These are phyloP conservation scores for Dillenia suffruticosa DNA, from an alignment of 164 flowering plant species.

Conservation along the genomic window DNA sequence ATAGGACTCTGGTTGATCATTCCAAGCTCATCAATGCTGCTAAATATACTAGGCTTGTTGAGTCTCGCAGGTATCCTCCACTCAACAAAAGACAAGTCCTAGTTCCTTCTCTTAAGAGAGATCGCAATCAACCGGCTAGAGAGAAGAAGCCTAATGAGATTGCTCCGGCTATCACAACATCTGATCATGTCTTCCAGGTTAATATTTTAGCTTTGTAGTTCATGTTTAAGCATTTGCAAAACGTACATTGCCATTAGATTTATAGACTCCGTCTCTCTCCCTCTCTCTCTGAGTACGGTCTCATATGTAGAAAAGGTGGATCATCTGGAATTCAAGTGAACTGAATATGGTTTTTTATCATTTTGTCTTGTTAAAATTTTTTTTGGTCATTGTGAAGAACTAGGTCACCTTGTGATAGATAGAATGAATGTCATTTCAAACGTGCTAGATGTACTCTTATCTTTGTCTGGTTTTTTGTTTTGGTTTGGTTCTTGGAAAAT, in stretches of 20 bases:
- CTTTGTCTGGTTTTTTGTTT: too few relatives aligned
- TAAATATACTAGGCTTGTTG: conserved; percentile 35
- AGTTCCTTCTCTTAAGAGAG: not conserved
- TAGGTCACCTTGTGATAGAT: too few relatives aligned
- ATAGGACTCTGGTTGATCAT: conserved; percentile 18
- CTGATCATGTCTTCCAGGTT: conserved; percentile 40
- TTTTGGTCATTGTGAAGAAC: too few relatives aligned
- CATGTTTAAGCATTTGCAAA: too few relatives aligned
- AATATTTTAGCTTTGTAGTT: not conserved
- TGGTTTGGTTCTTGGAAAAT: too few relatives aligned
- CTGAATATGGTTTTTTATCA: too few relatives aligned
- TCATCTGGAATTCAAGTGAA: too few relatives aligned
- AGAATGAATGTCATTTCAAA: too few relatives aligned
- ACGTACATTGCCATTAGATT: too few relatives aligned
- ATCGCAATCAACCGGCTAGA: not conserved
- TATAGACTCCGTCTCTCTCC: not conserved
- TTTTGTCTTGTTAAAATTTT: too few relatives aligned
- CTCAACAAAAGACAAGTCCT: not conserved
- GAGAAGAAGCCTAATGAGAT: too few relatives aligned
- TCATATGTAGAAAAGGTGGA: not conserved
- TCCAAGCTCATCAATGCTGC: conserved; percentile 21
- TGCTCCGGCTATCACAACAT: conserved; percentile 3
- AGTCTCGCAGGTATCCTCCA: conserved; percentile 16
- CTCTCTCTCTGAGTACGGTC: not conserved
- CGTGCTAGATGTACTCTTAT: too few relatives aligned